Conservation (phyloP, 495 filamentous ascomycete species). For the Penicillium riverlandense region DNA sequence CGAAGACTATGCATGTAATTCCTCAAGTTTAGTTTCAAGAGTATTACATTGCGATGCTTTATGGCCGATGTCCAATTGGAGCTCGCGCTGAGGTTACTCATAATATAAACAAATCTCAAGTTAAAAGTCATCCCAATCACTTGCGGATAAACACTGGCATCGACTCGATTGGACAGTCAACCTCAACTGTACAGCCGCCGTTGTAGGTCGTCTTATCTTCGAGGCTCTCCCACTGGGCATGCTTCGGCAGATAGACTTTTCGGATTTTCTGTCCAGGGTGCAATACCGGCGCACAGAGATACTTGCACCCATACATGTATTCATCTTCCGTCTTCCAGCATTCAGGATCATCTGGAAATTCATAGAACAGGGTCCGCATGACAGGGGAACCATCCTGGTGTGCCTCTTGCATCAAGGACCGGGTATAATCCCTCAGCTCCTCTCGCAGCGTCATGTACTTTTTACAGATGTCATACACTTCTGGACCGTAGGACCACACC, state of each 20-base stretch:
- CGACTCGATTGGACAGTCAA: constrained; percentile 40
- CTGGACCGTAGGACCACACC: constrained; percentile 53
- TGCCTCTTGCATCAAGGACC: too few species aligned
- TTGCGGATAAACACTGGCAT: constrained; percentile 43
- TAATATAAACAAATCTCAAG: too few species aligned
- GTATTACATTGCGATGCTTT: too few species aligned
- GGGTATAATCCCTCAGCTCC: constrained; percentile 38
- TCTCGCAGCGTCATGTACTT: constrained; percentile 48
- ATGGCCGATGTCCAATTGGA: too few species aligned
- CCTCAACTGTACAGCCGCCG: constrained; percentile 28
- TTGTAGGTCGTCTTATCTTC: constrained; percentile 16
- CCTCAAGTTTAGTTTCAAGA: too few species aligned
- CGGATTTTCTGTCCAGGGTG: constrained; percentile 28
- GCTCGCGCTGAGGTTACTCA: too few species aligned
- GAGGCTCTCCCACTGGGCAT: constrained; percentile 36
- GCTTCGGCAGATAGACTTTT: constrained; percentile 41
- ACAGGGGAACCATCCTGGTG: constrained; percentile 35
- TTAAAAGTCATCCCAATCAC: too few species aligned
- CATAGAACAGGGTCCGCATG: constrained; percentile 50
- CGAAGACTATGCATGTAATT: too few species aligned
- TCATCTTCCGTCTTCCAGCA: constrained; percentile 45
- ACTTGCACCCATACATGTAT: constrained; percentile 49
- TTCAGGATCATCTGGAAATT: constrained; percentile 44
- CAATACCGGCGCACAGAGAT: constrained; percentile 46
- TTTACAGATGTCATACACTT: constrained; percentile 48